Evolutionary conservation across 331 rosid genomes (phyloP).

Genomic region (Malus hybrid): DNA sequence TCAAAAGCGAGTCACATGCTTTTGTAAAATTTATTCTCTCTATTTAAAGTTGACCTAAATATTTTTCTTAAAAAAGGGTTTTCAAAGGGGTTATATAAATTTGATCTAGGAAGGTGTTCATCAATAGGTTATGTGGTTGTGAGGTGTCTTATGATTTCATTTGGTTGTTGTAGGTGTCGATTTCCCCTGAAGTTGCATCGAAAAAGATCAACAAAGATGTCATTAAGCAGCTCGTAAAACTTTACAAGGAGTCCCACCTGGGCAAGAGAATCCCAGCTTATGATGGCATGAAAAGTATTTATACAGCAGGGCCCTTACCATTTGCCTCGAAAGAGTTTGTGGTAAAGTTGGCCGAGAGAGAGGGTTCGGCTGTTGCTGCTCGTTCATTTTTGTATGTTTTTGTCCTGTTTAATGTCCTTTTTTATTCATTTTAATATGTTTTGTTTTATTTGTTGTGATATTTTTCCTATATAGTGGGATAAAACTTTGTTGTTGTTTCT

Average conservation of each 20-base stretch:
- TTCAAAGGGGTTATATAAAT: not conserved
- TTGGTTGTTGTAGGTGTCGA: conserved; percentile 35
- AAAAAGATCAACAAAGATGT: conserved; percentile 34
- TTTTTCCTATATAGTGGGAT: too few relatives aligned
- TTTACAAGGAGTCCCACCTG: conserved; percentile 6
- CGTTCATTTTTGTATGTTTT: not conserved
- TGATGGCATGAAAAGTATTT: conserved; percentile 59
- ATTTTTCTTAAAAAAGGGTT: not conserved
- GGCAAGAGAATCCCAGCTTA: conserved; percentile 38
- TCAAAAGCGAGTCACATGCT: too few relatives aligned
- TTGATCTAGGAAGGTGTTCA: not conserved
- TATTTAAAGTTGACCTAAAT: not conserved
- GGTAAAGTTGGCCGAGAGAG: conserved; percentile 20
- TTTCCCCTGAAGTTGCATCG: conserved; percentile 30
- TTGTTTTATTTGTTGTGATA: not conserved
- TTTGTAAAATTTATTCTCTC: too few relatives aligned
- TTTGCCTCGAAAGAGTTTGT: conserved; percentile 41
- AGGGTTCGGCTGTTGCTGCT: not conserved
- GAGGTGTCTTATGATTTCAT: not conserved
- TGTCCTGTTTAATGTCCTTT: not conserved
- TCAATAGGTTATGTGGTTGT: not conserved
- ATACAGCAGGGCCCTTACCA: conserved; percentile 45
- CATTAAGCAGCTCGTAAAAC: not conserved
- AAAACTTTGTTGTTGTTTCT: not conserved
- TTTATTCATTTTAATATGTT: not conserved